Evolutionary conservation across 495 filamentous ascomycete genomes (phyloP).

Genomic region (Daldinia childiae): DNA sequence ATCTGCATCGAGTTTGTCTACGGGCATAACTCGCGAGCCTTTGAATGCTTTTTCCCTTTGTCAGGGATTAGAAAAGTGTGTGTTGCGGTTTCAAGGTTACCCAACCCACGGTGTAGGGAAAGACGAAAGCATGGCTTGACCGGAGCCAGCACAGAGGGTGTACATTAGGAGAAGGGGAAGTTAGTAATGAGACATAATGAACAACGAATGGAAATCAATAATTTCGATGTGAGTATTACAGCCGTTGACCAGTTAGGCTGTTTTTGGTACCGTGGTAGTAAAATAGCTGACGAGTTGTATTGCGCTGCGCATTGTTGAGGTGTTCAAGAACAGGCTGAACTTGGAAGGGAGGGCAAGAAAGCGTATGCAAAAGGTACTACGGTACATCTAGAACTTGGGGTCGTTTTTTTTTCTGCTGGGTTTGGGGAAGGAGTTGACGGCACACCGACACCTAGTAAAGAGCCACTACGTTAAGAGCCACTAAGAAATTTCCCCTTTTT

Average conservation of each 20-base stretch:
- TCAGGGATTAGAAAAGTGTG: slow-evolving; percentile 20
- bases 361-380: not conserved
- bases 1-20: slow-evolving; percentile 29
- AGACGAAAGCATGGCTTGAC: slow-evolving; percentile 4
- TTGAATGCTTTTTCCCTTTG: slow-evolving; percentile 8
- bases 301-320: slow-evolving; percentile 33
- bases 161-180: slow-evolving; percentile 3
- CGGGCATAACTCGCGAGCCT: slow-evolving; percentile 14
- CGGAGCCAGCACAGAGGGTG: slow-evolving; percentile 6
- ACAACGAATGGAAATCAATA: not conserved
- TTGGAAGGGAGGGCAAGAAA: slow-evolving; percentile 8
- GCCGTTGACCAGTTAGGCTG: slow-evolving; percentile 10
- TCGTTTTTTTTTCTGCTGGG: not conserved
- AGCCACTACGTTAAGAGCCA: slow-evolving; percentile 7
- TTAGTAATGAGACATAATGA: slow-evolving; percentile 12
- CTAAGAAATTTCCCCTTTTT: slow-evolving; percentile 22
- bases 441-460: slow-evolving; percentile 28
- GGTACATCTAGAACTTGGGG: not conserved
- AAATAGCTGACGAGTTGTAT: not conserved
- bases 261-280: slow-evolving; percentile 14
- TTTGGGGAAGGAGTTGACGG: slow-evolving; percentile 31
- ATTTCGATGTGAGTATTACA: not conserved
- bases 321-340: slow-evolving; percentile 39
- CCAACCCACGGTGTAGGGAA: slow-evolving; percentile 38
- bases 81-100: slow-evolving; percentile 31